phyloP scores from a whole-genome alignment of 108 stramenopile species.

The Stephanodiscus minutulus region DNA sequence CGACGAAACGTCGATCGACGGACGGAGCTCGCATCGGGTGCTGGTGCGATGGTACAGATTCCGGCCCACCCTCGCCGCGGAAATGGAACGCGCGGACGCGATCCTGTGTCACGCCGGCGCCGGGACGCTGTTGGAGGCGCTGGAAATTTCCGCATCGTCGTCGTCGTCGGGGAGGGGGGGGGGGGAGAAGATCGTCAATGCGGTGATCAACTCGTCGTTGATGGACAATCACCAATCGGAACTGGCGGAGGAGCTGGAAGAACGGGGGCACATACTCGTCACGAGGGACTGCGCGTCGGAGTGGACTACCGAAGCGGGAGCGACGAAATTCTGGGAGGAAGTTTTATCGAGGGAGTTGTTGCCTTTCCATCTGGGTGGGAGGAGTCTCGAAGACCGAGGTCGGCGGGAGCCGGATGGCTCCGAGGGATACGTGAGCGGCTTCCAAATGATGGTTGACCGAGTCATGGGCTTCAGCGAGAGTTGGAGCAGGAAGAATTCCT shows the following conservation, averaged over 20 bases:
- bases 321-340: slow-evolving; percentile 28
- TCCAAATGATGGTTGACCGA: slow-evolving; percentile 37
- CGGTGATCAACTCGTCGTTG: slow-evolving; percentile 85
- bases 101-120: slow-evolving; percentile 94
- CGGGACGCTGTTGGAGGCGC: slow-evolving; percentile 89
- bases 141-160: slow-evolving; percentile 29
- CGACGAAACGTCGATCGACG: not conserved
- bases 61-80: slow-evolving; percentile 64
- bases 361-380: slow-evolving; percentile 22
- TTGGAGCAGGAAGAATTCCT: not conserved
- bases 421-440: slow-evolving; percentile 8
- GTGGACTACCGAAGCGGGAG: slow-evolving; percentile 27
- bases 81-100: slow-evolving; percentile 85
- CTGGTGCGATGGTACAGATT: slow-evolving; percentile 69
- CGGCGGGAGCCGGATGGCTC: not conserved
- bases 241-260: slow-evolving; percentile 84
- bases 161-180: slow-evolving; percentile 14
- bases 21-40: slow-evolving; percentile 1
- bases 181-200: slow-evolving; percentile 62
- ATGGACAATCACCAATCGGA: slow-evolving; percentile 98
- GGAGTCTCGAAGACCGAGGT: no score
- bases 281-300: slow-evolving; percentile 22
- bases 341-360: slow-evolving; percentile 23
- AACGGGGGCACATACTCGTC: slow-evolving; percentile 59
- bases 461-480: slow-evolving; percentile 24